These are phyloP conservation scores for Trichomonascaceae sp. DNA, from an alignment of 1,139 yeast species.

Conservation along the genomic window DNA sequence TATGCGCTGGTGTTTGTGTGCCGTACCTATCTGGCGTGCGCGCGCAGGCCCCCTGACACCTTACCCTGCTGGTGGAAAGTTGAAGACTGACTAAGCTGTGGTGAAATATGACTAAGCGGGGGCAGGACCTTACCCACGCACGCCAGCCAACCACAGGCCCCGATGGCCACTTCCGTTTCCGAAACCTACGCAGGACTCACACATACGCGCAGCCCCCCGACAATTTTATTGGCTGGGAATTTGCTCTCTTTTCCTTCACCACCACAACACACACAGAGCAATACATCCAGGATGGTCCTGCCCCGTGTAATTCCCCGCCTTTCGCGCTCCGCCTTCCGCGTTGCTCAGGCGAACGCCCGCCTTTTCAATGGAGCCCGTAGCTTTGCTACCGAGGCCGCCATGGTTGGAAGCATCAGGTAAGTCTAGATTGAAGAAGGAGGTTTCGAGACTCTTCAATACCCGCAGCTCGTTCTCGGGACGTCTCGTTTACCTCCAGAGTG, in stretches of 20 bases:
- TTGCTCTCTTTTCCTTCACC: conserved; percentile 3
- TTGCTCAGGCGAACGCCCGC: conserved; percentile 65
- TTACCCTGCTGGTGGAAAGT: no score
- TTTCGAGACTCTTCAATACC: not conserved
- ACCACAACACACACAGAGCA: conserved; percentile 7
- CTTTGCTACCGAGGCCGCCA: conserved; percentile 77
- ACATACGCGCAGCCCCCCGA: not conserved
- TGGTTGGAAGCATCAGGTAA: conserved; percentile 83
- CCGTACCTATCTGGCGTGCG: no score
- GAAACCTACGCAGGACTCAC: not conserved
- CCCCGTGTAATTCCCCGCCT: conserved; percentile 88
- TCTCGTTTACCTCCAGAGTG: no score
- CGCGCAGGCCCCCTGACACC: no score
- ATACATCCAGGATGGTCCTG: conserved; percentile 27
- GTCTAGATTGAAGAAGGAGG: no score
- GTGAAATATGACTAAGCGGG: no score
- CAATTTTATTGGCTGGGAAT: not conserved
- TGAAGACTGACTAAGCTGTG: no score
- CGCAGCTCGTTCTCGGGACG: no score
- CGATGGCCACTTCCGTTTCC: not conserved
- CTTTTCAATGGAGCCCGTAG: conserved; percentile 51
- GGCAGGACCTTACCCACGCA: not conserved
- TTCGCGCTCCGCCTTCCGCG: conserved; percentile 81
- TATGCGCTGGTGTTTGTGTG: no score
- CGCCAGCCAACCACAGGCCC: not conserved